A percentile compares a stretch with the other conserved stretches of the same genome.
phyloP scores from a whole-genome alignment of 306 rosid species.

The Neltuma alba region DNA sequence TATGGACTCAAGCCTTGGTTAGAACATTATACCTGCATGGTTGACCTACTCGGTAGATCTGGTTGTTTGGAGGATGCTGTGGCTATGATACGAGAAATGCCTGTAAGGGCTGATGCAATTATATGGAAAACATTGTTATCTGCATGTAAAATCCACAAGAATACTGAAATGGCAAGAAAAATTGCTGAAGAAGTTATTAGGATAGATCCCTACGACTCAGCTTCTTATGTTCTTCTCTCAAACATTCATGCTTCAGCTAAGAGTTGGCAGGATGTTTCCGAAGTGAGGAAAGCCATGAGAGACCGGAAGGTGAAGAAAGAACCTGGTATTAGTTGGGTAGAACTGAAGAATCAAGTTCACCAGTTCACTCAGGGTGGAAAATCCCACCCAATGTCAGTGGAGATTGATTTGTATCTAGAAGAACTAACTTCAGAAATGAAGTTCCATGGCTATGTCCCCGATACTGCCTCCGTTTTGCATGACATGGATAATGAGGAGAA shows the following conservation, averaged over 20 bases:
- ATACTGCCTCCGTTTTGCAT: conserved; percentile 67
- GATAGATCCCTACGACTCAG: conserved; percentile 77
- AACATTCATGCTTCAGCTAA: conserved; percentile 77
- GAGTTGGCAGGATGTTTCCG: conserved; percentile 83
- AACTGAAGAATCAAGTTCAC: conserved; percentile 73
- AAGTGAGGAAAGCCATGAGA: conserved; percentile 74
- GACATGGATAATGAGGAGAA: conserved; percentile 95
- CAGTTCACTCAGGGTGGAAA: conserved; percentile 65
- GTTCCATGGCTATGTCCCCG: conserved; percentile 76
- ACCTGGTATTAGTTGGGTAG: conserved; percentile 89
- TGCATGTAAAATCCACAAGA: conserved; percentile 87
- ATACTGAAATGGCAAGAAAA: conserved; percentile 69
- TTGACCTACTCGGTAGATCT: conserved; percentile 81
- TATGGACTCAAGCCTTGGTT: conserved; percentile 65
- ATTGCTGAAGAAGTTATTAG: conserved; percentile 73
- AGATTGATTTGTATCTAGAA: conserved; percentile 69
- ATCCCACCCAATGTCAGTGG: conserved; percentile 55
- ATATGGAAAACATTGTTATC: conserved; percentile 90
- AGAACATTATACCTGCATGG: conserved; percentile 88
- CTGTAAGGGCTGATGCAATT: conserved; percentile 72
- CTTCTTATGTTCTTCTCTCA: conserved; percentile 78
- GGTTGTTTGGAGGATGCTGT: conserved; percentile 86
- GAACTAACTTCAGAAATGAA: conserved; percentile 79
- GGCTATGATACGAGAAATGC: conserved; percentile 80
- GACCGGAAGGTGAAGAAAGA: conserved; percentile 72